Evolutionary conservation across 108 stramenopile species (phyloP).

Genomic region (Skeletonema grethae): DNA sequence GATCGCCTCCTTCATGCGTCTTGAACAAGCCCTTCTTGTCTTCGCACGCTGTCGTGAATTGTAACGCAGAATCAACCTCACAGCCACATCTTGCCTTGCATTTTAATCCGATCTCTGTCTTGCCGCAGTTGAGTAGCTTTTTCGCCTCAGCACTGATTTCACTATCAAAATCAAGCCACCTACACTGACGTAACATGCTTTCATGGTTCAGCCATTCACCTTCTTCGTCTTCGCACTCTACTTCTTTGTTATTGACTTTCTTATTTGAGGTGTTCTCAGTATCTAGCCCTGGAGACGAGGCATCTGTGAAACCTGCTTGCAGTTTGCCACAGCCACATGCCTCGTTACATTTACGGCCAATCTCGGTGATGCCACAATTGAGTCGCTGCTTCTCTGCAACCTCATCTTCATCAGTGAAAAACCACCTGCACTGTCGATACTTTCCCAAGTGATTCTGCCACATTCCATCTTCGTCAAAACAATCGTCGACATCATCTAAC

Average conservation of each 20-base stretch:
- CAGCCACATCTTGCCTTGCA: slow-evolving; percentile 10
- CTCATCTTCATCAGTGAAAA: slow-evolving; percentile 2
- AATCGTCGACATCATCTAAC: background rate
- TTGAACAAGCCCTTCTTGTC: slow-evolving; percentile 13
- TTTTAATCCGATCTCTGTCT: slow-evolving; percentile 38
- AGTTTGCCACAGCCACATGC: background rate
- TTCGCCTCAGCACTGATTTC: slow-evolving; percentile 21
- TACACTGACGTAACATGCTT: slow-evolving; percentile 9
- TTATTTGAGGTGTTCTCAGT: background rate
- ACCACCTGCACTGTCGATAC: background rate
- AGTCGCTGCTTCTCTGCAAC: background rate
- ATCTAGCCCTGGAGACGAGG: background rate
- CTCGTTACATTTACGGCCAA: background rate
- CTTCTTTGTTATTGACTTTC: background rate
- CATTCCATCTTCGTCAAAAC: background rate
- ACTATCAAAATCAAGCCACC: slow-evolving; percentile 37
- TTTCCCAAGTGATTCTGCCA: slow-evolving; percentile 1
- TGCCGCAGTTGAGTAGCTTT: slow-evolving; percentile 34
- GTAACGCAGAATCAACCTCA: background rate
- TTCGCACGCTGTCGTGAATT: background rate
- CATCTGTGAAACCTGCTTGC: background rate
- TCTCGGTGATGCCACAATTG: background rate
- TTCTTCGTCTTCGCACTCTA: background rate
- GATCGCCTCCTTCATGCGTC: slow-evolving; percentile 5
- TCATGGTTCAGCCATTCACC: background rate